Evolutionary conservation across 1,139 yeast species (phyloP).

Genomic region (Maudiozyma humilis): DNA sequence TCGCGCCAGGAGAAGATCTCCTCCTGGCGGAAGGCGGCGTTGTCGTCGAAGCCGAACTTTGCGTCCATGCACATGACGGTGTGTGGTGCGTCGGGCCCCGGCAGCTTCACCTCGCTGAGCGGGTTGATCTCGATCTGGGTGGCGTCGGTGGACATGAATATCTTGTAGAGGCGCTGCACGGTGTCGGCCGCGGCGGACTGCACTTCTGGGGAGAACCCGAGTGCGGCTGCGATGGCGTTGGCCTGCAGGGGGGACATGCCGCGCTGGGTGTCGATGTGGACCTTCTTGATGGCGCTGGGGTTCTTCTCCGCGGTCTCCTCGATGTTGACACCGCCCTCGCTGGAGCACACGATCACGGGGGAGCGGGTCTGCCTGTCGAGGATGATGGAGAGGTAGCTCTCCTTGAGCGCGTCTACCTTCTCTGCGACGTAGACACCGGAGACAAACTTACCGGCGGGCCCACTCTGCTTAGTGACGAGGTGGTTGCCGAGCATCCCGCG

Average conservation of each 20-base stretch:
- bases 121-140: slow-evolving; percentile 99
- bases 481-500: slow-evolving; percentile 86
- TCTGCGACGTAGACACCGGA: slow-evolving; percentile 94
- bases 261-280: slow-evolving; percentile 67
- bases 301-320: slow-evolving; percentile 93
- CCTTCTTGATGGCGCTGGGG: slow-evolving; percentile 89
- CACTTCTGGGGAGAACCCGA: slow-evolving; percentile 77
- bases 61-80: slow-evolving; percentile 96
- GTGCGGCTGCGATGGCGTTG: slow-evolving; percentile 60
- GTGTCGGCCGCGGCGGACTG: slow-evolving; percentile 82
- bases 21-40: slow-evolving; percentile 89
- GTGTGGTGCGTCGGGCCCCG: background rate
- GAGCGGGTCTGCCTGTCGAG: slow-evolving; percentile 88
- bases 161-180: slow-evolving; percentile 77
- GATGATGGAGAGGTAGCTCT: slow-evolving; percentile 89
- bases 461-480: slow-evolving; percentile 95
- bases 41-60: slow-evolving; percentile 94
- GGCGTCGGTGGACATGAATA: slow-evolving; percentile 85
- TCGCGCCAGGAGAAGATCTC: slow-evolving; percentile 97
- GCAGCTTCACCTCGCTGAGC: slow-evolving; percentile 63
- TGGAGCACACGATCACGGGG: slow-evolving; percentile 90
- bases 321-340: slow-evolving; percentile 99
- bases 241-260: slow-evolving; percentile 83
- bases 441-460: slow-evolving; percentile 93
- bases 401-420: slow-evolving; percentile 87